Evolutionary conservation across 768 basidiomycete genomes (phyloP).

Genomic region (Leccinum imitatum): DNA sequence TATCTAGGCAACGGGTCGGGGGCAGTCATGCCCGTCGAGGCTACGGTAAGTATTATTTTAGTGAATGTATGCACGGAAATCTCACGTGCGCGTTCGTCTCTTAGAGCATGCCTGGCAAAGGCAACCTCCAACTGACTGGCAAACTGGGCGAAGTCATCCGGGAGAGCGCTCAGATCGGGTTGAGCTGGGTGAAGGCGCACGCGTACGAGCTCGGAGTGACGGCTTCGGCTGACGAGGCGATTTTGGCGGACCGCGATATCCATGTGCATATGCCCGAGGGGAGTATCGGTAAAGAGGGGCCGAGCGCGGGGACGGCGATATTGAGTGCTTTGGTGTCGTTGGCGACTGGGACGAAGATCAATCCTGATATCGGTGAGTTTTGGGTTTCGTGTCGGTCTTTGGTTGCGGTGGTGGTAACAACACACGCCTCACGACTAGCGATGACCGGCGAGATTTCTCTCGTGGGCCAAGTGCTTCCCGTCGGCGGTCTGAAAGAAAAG

Average conservation of each 20-base stretch:
- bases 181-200: constrained; percentile 92
- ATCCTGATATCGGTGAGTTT: constrained; percentile 81
- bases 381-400: background rate
- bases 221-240: constrained; percentile 62
- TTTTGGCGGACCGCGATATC: constrained; percentile 83
- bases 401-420: background rate
- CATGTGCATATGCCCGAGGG: constrained; percentile 99
- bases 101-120: constrained; percentile 96
- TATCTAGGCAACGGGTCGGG: constrained; percentile 97
- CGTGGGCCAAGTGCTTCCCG: constrained; percentile 92
- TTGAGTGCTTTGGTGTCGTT: constrained; percentile 88
- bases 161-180: constrained; percentile 92
- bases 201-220: constrained; percentile 90
- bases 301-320: constrained; percentile 94
- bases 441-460: constrained; percentile 99
- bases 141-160: constrained; percentile 98
- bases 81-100: background rate
- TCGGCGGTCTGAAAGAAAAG: constrained; percentile 95
- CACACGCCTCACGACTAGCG: constrained; percentile 49
- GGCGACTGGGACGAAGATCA: constrained; percentile 81
- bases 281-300: constrained; percentile 92
- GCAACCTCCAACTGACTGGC: constrained; percentile 87
- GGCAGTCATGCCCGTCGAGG: constrained; percentile 96
- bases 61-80: background rate
- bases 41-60: constrained; percentile 59